phyloP scores from a whole-genome alignment of 1,139 yeast species.

The Candida sp. region DNA sequence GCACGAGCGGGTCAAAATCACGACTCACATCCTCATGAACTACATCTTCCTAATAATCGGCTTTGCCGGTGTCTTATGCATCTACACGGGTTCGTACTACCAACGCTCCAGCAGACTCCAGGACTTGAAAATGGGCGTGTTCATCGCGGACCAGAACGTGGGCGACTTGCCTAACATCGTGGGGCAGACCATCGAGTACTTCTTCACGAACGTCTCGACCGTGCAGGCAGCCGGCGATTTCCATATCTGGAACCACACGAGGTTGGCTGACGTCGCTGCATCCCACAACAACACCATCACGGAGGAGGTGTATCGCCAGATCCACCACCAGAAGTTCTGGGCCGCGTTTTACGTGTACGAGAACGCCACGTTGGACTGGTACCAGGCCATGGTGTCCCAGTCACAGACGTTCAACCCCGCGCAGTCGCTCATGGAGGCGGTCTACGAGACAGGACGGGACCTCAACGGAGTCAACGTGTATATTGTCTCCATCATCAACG shows the following conservation, averaged over 20 bases:
- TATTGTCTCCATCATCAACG: no score
- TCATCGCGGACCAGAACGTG: constrained; percentile 11
- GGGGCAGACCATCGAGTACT: constrained; percentile 21
- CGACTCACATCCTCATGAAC: constrained; percentile 23
- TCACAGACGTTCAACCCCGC: no score
- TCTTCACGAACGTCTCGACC: no score
- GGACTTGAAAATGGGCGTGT: neutral
- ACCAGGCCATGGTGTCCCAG: constrained; percentile 27
- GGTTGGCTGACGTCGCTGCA: constrained; percentile 32
- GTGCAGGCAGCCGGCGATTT: constrained; percentile 42
- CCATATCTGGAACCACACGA: constrained; percentile 34
- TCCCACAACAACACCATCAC: constrained; percentile 31
- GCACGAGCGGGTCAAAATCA: constrained; percentile 20
- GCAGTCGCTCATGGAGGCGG: constrained; percentile 24
- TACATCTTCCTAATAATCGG: constrained; percentile 28
- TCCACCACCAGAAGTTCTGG: constrained; percentile 53
- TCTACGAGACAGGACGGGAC: constrained; percentile 47
- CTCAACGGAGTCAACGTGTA: no score
- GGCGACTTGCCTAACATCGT: constrained; percentile 16
- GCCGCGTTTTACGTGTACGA: constrained; percentile 40
- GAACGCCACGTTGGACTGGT: constrained; percentile 36
- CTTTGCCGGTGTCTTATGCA: constrained; percentile 15
- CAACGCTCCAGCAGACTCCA: neutral
- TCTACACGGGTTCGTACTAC: neutral
- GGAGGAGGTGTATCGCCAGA: constrained; percentile 33